Evolutionary conservation across 2,329 filamentous ascomycete genomes (phyloP), one percentile per base, ranked within the genome.

Genomic region (Thermomyces lanuginosus): DNA sequence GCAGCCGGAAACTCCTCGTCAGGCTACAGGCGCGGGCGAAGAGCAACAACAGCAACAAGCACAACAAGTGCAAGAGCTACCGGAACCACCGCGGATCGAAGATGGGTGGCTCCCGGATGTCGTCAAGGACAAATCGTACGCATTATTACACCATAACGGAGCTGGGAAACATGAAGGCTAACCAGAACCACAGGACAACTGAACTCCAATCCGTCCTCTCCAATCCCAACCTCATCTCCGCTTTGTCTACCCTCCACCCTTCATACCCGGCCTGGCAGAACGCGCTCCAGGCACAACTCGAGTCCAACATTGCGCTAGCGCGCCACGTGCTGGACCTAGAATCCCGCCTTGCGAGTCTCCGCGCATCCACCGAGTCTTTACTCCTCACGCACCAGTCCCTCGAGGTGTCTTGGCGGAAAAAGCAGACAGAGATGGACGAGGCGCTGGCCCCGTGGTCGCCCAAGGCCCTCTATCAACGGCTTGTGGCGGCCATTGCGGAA

Each of bases 371-470:
- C 0, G 82, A 92, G 46, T 76, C 81, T 3, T 76, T 84, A 32
- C 69, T 95, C 0, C 65, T 95, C 1, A 68, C 80, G 7, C 71
- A 89, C 12, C 79, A 86, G 42, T 79, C 80, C 1, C 68, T 93
- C 9, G 89, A 95, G 56, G 71, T 84, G n/a, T 76, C 86, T 44
- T 95, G 89, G 80, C 72, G 76, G 29, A 70, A 78, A 39, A 91
- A 89, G 51, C 81, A 95, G 51, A 64, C 70, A 1, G 82, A 89
- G 42, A 89, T 92, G 68, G 89, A 95, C 49, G 64, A 71, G 27
- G 82, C 80, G 5, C 60, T 95, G 33, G 70, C 72, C 18, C 79
- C 80, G 1, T 95, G 92, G 56, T 79, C 80, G 14, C 83, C 86
- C 0, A 77, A 81, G 22, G 76, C 79, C 22, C 60, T 95, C 42